Conservation (phyloP, 2,329 filamentous ascomycete genomes). For the Calonectria hongkongensis region DNA sequence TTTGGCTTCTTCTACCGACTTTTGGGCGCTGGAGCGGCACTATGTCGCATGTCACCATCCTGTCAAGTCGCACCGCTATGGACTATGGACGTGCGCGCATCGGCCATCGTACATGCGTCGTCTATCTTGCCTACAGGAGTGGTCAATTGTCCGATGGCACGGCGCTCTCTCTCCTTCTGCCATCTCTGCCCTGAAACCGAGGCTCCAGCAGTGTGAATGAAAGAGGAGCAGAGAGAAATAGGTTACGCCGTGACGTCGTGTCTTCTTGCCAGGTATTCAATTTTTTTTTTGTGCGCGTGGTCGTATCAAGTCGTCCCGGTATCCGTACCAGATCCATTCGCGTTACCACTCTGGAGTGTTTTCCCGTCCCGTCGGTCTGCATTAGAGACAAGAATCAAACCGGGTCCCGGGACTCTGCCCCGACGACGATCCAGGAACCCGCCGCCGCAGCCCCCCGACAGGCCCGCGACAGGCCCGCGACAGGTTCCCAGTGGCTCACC, state of each 20-base stretch:
- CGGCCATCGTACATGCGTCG: slow-evolving; percentile 41
- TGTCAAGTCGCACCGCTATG: slow-evolving; percentile 28
- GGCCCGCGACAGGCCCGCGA: slow-evolving; percentile 17
- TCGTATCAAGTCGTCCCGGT: slow-evolving; percentile 19
- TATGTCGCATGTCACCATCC: slow-evolving; percentile 31
- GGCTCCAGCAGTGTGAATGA: neutral
- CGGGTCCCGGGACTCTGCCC: slow-evolving; percentile 32
- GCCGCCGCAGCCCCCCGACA: slow-evolving; percentile 14
- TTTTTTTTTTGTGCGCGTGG: slow-evolving; percentile 13
- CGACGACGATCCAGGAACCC: slow-evolving; percentile 37
- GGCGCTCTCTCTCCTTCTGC: neutral
- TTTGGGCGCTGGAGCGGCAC: slow-evolving; percentile 11
- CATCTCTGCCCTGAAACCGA: slow-evolving; percentile 7
- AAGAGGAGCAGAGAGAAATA: neutral
- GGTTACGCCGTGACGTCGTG: slow-evolving; percentile 18
- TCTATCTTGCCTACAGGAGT: slow-evolving; percentile 42
- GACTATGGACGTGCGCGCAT: slow-evolving; percentile 27
- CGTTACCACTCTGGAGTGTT: slow-evolving; percentile 24
- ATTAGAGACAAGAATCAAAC: slow-evolving; percentile 27
- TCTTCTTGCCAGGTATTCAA: neutral
- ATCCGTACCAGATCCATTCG: slow-evolving; percentile 22
- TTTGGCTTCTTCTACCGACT: slow-evolving; percentile 29
- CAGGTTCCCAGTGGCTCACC: slow-evolving; percentile 25
- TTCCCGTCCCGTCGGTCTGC: slow-evolving; percentile 26
- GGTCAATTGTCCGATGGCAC: slow-evolving; percentile 37